A percentile compares a stretch with the other conserved stretches of the same genome.
Evolutionary conservation across 805 yeast genomes (phyloP).

Genomic region (Metschnikowia dekortorum): DNA sequence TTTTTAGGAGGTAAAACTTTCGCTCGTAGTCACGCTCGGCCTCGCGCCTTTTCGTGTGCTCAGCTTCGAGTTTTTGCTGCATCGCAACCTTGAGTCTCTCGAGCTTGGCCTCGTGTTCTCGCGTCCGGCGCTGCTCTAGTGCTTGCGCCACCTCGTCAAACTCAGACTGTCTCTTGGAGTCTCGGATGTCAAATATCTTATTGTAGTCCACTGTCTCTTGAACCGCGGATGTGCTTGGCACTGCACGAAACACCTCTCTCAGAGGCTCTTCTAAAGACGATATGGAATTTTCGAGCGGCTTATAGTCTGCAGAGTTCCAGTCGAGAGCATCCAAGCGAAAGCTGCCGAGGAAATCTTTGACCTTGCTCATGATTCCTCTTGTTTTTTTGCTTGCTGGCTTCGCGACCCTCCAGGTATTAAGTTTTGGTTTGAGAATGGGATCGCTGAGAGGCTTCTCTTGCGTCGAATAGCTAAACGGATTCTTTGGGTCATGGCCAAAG

Average conservation of each 20-base stretch:
- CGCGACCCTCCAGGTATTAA: background rate
- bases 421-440: background rate
- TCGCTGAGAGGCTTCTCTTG: background rate
- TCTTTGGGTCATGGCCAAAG: background rate
- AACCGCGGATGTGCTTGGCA: background rate
- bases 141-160: background rate
- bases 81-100: background rate
- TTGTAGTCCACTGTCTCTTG: background rate
- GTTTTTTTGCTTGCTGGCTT: background rate
- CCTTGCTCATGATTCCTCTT: background rate
- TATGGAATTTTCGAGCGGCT: constrained; percentile 1
- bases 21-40: constrained; percentile 9
- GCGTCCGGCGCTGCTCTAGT: background rate
- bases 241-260: background rate
- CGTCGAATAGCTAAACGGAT: background rate
- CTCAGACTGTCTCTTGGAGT: background rate
- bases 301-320: background rate
- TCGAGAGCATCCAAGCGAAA: background rate
- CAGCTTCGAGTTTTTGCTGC: constrained; percentile 3
- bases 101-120: background rate
- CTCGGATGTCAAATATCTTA: constrained; percentile 2
- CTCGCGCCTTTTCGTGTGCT: background rate
- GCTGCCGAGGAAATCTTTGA: background rate
- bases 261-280: background rate
- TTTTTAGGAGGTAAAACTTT: constrained; percentile 5